Evolutionary conservation across 192 early-diverging fungal genomes (phyloP), one percentile per base, ranked within the genome.

Genomic region (Physocladia obscura): DNA sequence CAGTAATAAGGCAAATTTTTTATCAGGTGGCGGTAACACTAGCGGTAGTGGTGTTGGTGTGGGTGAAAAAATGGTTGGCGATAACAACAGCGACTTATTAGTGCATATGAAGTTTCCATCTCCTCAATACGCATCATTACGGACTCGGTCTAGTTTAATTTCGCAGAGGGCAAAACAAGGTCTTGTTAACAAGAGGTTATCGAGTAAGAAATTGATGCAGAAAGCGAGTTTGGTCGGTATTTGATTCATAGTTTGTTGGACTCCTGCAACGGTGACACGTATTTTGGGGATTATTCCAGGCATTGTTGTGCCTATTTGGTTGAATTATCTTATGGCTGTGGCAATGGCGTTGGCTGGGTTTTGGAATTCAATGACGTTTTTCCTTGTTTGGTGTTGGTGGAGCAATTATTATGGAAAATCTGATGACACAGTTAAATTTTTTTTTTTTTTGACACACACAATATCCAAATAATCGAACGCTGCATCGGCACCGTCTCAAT

Each of bases 361-460:
- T 44, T 62, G 59, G 59, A 62, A 62, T 44, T 15, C 37, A 21
- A 35, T 26, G 37, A 13, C 39, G n/a, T 62, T 44, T 62, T 44
- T 40, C 15, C 19, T 62, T 5, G 59, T 6, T 47, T 47, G 26
- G 6, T 19, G 37, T 6, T 37, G 34, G 59, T n/a, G n/a, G n/a
- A n/a, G n/a, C n/a, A n/a, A n/a, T n/a, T n/a, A n/a, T n/a, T n/a
- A n/a, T n/a, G n/a, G n/a, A n/a, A n/a, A n/a, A n/a, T n/a, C n/a
- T n/a, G n/a, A n/a, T n/a, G n/a, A n/a, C n/a, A n/a, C n/a, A n/a
- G n/a, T n/a, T n/a, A n/a, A n/a, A n/a, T n/a, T n/a, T n/a, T n/a
- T n/a, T n/a, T n/a, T n/a, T n/a, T n/a, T n/a, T n/a, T n/a, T n/a
- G n/a, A n/a, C n/a, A n/a, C n/a, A n/a, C n/a, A n/a, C n/a, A n/a